Evolutionary conservation across 1,284 basidiomycete genomes (phyloP).

Genomic region (Naganishia albida): DNA sequence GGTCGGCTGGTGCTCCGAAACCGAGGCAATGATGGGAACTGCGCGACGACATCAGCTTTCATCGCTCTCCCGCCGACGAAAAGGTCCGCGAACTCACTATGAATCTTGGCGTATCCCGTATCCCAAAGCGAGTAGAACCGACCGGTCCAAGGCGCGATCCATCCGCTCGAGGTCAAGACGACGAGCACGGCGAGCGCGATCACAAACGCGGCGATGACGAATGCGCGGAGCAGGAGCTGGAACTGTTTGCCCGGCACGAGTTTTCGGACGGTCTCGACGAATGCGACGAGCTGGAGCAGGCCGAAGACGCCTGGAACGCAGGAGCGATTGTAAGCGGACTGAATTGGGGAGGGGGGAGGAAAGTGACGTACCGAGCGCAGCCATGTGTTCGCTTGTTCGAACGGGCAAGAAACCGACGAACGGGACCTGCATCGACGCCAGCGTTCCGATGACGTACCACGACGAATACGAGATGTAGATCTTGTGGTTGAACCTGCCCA

Average conservation of each 20-base stretch:
- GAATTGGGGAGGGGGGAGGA: background rate
- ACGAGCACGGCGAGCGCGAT: slow-evolving; percentile 72
- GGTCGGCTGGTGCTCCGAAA: slow-evolving; percentile 99
- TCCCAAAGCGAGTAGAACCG: slow-evolving; percentile 99
- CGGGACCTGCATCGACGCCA: slow-evolving; percentile 98
- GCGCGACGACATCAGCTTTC: slow-evolving; percentile 6
- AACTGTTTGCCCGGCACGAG: slow-evolving; percentile 94
- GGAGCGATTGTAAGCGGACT: slow-evolving; percentile 15
- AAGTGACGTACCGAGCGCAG: slow-evolving; percentile 71
- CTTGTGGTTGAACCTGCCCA: slow-evolving; percentile 93
- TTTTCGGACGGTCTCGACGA: slow-evolving; percentile 82
- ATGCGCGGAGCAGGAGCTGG: slow-evolving; percentile 72
- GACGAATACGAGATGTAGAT: slow-evolving; percentile 95
- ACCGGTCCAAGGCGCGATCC: slow-evolving; percentile 98
- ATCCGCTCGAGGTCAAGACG: slow-evolving; percentile 85
- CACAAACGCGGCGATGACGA: slow-evolving; percentile 70
- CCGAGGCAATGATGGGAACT: slow-evolving; percentile 96
- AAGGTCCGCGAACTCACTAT: slow-evolving; percentile 59
- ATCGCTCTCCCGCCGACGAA: background rate
- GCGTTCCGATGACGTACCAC: slow-evolving; percentile 96
- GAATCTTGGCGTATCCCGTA: slow-evolving; percentile 92
- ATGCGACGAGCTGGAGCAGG: slow-evolving; percentile 92
- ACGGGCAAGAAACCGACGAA: slow-evolving; percentile 99
- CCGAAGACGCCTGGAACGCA: slow-evolving; percentile 77
- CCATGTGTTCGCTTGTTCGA: slow-evolving; percentile 97